Evolutionary conservation across 2,329 filamentous ascomycete genomes (phyloP), one percentile per base, ranked within the genome.

Genomic region (Calycina herbarum): DNA sequence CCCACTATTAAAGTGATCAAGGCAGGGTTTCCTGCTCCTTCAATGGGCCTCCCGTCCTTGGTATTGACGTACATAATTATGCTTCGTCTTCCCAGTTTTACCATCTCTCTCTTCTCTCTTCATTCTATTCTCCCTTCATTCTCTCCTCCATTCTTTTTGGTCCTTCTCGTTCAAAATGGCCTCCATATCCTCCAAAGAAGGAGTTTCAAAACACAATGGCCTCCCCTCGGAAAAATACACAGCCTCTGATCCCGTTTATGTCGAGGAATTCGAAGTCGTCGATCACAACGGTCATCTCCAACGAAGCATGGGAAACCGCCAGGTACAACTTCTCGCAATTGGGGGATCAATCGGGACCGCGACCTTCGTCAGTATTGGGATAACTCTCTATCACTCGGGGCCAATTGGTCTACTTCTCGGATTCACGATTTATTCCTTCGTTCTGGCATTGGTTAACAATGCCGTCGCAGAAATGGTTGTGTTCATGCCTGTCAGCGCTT

Each of bases 381-480:
- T 79, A 59, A 79, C 81, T 0, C 79, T 86, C 13, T 77, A 79
- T 40, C 80, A 79, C n/a, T 82, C 79, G 27, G 83, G 82, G 2
- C 83, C 82, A 1, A 76, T 82, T 1, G 80, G 80, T n/a, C 76
- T 83, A n/a, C 73, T 85, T 0, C 74, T 85, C 3, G 82, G 79
- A 68, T 69, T 65, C 48, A n/a, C 31, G 5, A 59, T 59, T 13
- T 59, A 40, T 33, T 24, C 24, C 5, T n/a, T 15, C 13, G 17
- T 59, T 13, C 29, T 59, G 57, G 71, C 64, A n/a, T 20, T 62
- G 5, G 67, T 74, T 0, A 73, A 72, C 76, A 73, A 70, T 42
- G 72, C 69, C 40, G 72, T 74, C 67, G 86, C 72, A 7, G 72
- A 88, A 71, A 87, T 88, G 84, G 80, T 84, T 0, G 81, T 85